Base-by-base conservation (phyloP, 257 asterid species). In the Agastache rugosa region DNA sequence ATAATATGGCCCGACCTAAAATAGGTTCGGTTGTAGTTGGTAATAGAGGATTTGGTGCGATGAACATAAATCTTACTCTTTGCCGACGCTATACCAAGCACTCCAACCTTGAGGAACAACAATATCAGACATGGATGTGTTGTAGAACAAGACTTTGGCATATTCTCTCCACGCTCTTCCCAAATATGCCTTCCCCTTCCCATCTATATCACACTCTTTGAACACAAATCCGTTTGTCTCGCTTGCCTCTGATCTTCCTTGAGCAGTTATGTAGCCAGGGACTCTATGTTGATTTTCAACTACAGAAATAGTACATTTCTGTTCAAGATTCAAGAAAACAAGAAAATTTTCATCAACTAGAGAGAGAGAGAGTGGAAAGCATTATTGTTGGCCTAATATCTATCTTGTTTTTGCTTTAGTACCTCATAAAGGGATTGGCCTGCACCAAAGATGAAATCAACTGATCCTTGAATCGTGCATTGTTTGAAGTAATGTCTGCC, bases 341-440 rank as follows among this genome's bases (percentile, higher is more conserved):
- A 14, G 12, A 19, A 17, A 1, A 16, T 15, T 17, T 35, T 34
- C 5, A 47, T 48, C n/a, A 6, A 63, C 4, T 25, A 15, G 60
- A 14, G 16, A 4, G 31, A 23, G 31, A 55, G 55, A 3, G 27
- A 20, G 27, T 11, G 55, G 23, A 47, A 16, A n/a, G 8, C 3
- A 3, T n/a, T n/a, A n/a, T n/a, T n/a, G n/a, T n/a, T 15, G 7
- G 45, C 11, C 29, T 19, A 20, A 69, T 23, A 4, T 50, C 10
- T 23, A 25, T 17, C 14, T 71, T 60, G 15, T 1, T 27, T 45
- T 23, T 17, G 20, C 1, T 8, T 54, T 2, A 6, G 15, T 80
- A 90, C 98, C 91, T 93, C 93, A 25, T 91, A 93, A 39, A 91
- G 80, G 15, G 98, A 93, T 80, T 90, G 92, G 20, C 98, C 97